Evolutionary conservation across 176 grass and related monocot species (phyloP).

Genomic region (Hordeum marinum): DNA sequence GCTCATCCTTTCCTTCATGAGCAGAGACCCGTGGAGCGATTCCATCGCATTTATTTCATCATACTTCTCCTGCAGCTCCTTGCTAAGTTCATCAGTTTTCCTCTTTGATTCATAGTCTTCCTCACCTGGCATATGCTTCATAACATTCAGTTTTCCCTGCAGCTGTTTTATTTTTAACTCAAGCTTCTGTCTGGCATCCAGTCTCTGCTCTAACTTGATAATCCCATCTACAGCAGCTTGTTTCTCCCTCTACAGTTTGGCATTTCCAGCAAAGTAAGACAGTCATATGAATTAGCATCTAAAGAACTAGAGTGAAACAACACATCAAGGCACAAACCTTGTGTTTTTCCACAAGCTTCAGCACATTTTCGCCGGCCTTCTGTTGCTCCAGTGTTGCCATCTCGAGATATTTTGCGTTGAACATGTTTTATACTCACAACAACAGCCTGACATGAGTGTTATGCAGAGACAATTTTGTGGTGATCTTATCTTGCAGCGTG

Average conservation of each 20-base stretch:
- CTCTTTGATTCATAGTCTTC: conserved; percentile 27
- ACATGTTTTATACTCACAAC: conserved; percentile 19
- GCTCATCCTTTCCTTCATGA: conserved; percentile 43
- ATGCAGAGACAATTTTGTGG: not conserved
- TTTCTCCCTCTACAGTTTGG: conserved; percentile 37
- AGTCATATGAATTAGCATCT: not conserved
- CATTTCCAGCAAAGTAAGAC: not conserved
- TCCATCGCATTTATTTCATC: conserved; percentile 39
- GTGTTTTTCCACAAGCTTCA: conserved; percentile 49
- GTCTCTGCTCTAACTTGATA: conserved; percentile 34
- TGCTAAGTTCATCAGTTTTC: conserved; percentile 30
- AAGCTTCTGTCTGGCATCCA: conserved; percentile 42
- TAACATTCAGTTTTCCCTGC: conserved; percentile 35
- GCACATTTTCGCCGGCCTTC: conserved; percentile 56
- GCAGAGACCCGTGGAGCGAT: conserved; percentile 33
- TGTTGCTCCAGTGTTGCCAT: conserved; percentile 49
- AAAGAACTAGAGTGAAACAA: not conserved
- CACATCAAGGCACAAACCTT: conserved; percentile 24
- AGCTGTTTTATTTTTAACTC: conserved; percentile 45
- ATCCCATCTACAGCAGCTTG: conserved; percentile 33
- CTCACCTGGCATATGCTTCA: conserved; percentile 34
- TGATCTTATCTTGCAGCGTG: no score
- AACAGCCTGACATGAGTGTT: not conserved
- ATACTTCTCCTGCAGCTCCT: conserved; percentile 49
- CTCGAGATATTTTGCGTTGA: conserved; percentile 47